Evolutionary conservation across 192 early-diverging fungal species (phyloP).

Genomic region (Umbelopsis sp.): DNA sequence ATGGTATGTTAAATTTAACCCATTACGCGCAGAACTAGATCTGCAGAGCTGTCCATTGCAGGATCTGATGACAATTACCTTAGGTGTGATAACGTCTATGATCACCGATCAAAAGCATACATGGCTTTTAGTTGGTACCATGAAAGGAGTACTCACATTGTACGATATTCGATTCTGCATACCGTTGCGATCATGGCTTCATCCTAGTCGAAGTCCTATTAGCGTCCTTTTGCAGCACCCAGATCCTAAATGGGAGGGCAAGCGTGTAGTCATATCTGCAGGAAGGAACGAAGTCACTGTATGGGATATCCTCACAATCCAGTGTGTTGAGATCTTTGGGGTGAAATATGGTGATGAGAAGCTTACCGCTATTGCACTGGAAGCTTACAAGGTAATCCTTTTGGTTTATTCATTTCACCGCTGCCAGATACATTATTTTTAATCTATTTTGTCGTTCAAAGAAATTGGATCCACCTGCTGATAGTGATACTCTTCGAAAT

Average conservation of each 20-base stretch:
- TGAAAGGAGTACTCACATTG: conserved; percentile 72
- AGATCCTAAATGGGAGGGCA: conserved; percentile 43
- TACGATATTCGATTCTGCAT: conserved; percentile 82
- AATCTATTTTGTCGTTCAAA: conserved; percentile 36
- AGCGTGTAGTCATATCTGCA: conserved; percentile 63
- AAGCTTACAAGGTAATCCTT: conserved; percentile 49
- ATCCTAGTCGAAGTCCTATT: conserved; percentile 68
- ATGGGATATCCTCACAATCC: conserved; percentile 76
- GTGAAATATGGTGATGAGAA: conserved; percentile 56
- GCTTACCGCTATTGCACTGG: conserved; percentile 38
- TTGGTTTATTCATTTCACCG: not conserved
- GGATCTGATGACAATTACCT: not conserved
- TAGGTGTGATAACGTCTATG: conserved; percentile 72
- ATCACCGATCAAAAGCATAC: conserved; percentile 57
- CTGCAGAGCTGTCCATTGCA: not conserved
- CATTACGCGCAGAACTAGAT: no score
- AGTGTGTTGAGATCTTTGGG: conserved; percentile 75
- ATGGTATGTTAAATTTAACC: conserved; percentile 42
- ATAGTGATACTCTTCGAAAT: conserved; percentile 51
- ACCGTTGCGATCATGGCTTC: conserved; percentile 71
- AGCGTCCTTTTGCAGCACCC: conserved; percentile 54
- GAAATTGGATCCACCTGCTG: conserved; percentile 40
- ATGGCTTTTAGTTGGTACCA: conserved; percentile 76
- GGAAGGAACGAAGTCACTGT: conserved; percentile 77
- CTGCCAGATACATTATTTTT: no score